Conservation (phyloP, 176 grass and related monocot species). For the Aegilops sharonensis region DNA sequence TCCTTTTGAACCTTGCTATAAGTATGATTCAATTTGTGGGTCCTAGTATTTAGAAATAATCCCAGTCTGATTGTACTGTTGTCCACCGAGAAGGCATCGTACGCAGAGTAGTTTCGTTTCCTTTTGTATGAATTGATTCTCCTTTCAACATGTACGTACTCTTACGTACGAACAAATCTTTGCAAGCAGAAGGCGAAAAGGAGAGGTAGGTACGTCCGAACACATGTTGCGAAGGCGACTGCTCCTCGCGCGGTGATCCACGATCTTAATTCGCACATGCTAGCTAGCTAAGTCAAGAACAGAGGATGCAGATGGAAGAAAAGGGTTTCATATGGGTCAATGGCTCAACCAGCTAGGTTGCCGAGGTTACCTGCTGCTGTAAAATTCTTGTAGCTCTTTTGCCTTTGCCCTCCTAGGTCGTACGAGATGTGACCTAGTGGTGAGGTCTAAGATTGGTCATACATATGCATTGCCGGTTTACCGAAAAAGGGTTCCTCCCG, state of each 20-base stretch:
- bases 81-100: too few relatives aligned
- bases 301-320: neutral
- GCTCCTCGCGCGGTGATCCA: neutral
- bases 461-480: neutral
- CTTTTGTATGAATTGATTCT: neutral
- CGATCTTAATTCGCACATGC: neutral
- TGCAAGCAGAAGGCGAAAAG: neutral
- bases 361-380: neutral
- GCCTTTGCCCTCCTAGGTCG: neutral
- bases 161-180: neutral
- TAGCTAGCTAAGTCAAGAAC: neutral
- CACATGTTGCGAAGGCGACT: neutral
- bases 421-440: neutral
- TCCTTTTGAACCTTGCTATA: too few relatives aligned
- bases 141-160: neutral
- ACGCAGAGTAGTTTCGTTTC: neutral
- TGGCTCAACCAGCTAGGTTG: neutral
- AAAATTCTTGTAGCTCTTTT: neutral
- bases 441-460: neutral
- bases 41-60: too few relatives aligned
- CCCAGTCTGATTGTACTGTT: too few relatives aligned
- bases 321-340: constrained; percentile 11
- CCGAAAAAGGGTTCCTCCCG: too few relatives aligned
- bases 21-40: too few relatives aligned
- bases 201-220: neutral